phyloP scores from a whole-genome alignment of 202 grass and related monocot genomes.

The Carex arenaria region DNA sequence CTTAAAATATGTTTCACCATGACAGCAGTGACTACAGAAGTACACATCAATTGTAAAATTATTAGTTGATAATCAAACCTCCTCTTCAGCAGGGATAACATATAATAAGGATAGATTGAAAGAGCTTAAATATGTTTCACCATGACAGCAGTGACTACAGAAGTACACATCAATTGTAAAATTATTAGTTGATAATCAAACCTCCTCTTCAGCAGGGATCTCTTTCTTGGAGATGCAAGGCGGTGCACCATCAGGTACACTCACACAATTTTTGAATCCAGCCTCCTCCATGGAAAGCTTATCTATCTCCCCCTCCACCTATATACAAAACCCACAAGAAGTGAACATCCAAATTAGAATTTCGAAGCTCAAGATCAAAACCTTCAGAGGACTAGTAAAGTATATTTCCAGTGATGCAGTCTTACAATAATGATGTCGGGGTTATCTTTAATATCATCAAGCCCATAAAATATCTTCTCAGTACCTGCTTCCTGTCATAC shows the following conservation, averaged over 20 bases:
- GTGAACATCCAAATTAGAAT: conserved; percentile 26
- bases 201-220: conserved; percentile 42
- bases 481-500: conserved; percentile 59
- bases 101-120: too few relatives aligned
- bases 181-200: conserved; percentile 30
- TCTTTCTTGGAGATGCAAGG: conserved; percentile 37
- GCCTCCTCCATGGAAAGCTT: conserved; percentile 98
- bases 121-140: neutral
- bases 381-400: neutral
- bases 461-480: conserved; percentile 90
- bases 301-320: conserved; percentile 98
- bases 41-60: neutral
- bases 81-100: conserved; percentile 20
- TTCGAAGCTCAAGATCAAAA: neutral
- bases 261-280: conserved; percentile 85
- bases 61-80: conserved; percentile 40
- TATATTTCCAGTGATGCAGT: neutral
- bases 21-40: neutral
- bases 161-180: neutral
- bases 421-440: conserved; percentile 93
- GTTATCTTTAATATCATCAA: conserved; percentile 73
- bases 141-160: neutral
- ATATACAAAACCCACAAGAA: conserved; percentile 11
- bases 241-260: conserved; percentile 77
- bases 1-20: neutral